Base-by-base conservation (phyloP, 2,329 filamentous ascomycete species). In the Pseudodiploospora longispora region DNA sequence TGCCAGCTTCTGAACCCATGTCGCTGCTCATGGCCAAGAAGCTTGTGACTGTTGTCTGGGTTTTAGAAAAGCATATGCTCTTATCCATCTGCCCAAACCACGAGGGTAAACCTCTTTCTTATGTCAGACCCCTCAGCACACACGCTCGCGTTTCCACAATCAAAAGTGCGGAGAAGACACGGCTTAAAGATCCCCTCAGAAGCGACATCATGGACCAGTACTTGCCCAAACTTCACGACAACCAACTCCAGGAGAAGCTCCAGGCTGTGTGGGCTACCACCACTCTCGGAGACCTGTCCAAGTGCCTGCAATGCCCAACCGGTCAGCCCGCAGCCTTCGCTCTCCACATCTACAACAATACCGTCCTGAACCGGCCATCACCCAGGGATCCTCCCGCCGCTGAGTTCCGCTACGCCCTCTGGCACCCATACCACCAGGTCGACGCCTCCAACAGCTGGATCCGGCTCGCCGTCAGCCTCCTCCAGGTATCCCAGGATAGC, bases 11-110 rank as follows among this genome's bases (percentile, higher is more conserved):
- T 5, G 19, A n/a, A 1, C 6, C 27, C 27, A 27, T 50, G 10
- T 32, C 37, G 10, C 33, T 46, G 8, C 32, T 42, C 8, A 27
- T 40, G 8, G 37, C 41, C 27, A 51, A 52, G 34, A 51, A 47
- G 36, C 31, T 51, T 5, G 40, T 30, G n/a, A 47, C 47, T 12
- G 38, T 51, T 6, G 40, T 50, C 9, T 51, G 43, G 51, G n/a
- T 53, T 27, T 8, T 48, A 2, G 51, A 53, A 36, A 36, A 30
- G 9, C 42, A 46, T 9, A 4, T 52, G 35, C 33, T 52, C 6
- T 12, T 39, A 6, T 33, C 31, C 2, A 19, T 52, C 19, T 19
- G 31, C 30, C 41, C 46, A 19, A 36, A 36, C 27, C 10, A 40
- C 29, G 36, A 37, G 36, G 41, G 44, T 27, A 29, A 32, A 10